Percentiles rank a stretch among this genome's conserved stretches.
These are phyloP conservation scores for Botrytis elliptica DNA, from an alignment of 2,329 filamentous ascomycete genomes.

Conservation along the genomic window DNA sequence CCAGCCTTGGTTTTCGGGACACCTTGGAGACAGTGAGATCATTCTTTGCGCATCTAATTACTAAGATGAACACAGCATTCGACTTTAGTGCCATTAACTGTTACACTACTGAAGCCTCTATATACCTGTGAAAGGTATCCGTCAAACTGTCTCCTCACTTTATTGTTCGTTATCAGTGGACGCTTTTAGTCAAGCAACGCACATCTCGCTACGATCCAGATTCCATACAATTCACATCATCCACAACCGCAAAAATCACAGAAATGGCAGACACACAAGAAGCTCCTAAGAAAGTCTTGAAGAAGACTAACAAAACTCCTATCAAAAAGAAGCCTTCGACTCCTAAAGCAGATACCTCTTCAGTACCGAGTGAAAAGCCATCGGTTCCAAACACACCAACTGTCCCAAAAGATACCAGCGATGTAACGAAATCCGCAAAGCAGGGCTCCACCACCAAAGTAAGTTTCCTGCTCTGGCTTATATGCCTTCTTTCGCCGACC, in stretches of 20 bases:
- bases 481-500: slow-evolving; percentile 20
- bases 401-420: slow-evolving; percentile 10
- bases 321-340: slow-evolving; percentile 16
- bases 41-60: slow-evolving; percentile 5
- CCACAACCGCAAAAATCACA: not conserved
- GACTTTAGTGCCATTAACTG: not conserved
- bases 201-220: slow-evolving; percentile 9
- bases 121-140: slow-evolving; percentile 15
- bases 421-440: slow-evolving; percentile 20
- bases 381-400: not conserved
- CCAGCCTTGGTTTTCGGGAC: not conserved
- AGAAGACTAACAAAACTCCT: slow-evolving; percentile 19
- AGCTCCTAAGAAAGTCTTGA: slow-evolving; percentile 22
- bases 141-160: slow-evolving; percentile 17
- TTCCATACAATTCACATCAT: slow-evolving; percentile 8
- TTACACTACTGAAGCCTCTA: slow-evolving; percentile 4
- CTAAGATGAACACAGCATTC: slow-evolving; percentile 17
- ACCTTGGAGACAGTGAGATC: slow-evolving; percentile 16
- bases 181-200: slow-evolving; percentile 7
- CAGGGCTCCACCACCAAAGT: slow-evolving; percentile 20
- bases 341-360: not conserved
- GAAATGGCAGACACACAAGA: slow-evolving; percentile 20
- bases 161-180: slow-evolving; percentile 19
- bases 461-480: slow-evolving; percentile 22
- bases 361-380: slow-evolving; percentile 7